These are phyloP conservation scores for Dactylis glomerata DNA, from an alignment of 176 grass and related monocot species.

Conservation along the genomic window DNA sequence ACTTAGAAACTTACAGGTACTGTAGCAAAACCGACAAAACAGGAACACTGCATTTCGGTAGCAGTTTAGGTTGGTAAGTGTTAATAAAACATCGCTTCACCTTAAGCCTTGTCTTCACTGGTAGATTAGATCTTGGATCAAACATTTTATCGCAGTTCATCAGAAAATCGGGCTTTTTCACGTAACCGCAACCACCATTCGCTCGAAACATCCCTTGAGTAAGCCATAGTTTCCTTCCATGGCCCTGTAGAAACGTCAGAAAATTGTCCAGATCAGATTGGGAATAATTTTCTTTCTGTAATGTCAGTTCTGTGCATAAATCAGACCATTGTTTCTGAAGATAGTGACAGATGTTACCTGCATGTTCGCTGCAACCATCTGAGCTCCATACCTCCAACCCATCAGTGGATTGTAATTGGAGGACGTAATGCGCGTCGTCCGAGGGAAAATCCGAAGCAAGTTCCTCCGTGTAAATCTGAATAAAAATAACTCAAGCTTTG, in stretches of 20 bases:
- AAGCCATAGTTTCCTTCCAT: slow-evolving; percentile 77
- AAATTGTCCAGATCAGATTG: background rate
- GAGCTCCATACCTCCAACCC: slow-evolving; percentile 69
- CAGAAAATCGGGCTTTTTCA: slow-evolving; percentile 79
- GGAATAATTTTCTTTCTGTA: background rate
- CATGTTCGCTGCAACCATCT: slow-evolving; percentile 92
- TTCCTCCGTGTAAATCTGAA: slow-evolving; percentile 74
- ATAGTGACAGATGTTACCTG: slow-evolving; percentile 31
- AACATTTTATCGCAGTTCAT: slow-evolving; percentile 42
- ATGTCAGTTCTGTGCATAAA: background rate
- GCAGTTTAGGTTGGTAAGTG: background rate
- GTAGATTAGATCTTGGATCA: slow-evolving; percentile 41
- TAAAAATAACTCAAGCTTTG: background rate
- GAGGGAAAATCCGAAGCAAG: slow-evolving; percentile 64
- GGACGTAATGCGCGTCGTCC: slow-evolving; percentile 54
- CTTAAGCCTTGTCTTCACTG: slow-evolving; percentile 57
- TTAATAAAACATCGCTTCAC: slow-evolving; percentile 9
- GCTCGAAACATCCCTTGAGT: slow-evolving; percentile 84
- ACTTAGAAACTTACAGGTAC: background rate
- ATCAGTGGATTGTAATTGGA: slow-evolving; percentile 78
- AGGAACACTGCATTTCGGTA: background rate
- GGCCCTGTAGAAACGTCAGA: slow-evolving; percentile 28
- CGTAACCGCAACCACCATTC: slow-evolving; percentile 87
- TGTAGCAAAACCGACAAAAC: background rate
- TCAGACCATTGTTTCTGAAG: background rate